Base-by-base conservation (phyloP, 192 early-diverging fungal genomes). In the Backusella tuberculispora region DNA sequence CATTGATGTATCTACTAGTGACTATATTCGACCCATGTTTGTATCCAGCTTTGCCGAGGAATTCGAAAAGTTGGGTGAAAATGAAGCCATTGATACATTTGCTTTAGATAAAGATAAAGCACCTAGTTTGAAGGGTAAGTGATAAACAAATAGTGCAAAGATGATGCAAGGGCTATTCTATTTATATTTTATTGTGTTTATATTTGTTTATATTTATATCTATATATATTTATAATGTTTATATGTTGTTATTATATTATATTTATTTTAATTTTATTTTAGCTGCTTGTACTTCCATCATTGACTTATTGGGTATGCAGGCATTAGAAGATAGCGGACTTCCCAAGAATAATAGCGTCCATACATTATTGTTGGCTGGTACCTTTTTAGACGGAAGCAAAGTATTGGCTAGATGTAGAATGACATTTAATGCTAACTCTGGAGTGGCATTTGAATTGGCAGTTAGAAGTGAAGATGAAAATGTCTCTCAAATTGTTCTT, bases 401-500 rank as follows among this genome's bases (percentile, higher is more conserved):
- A 71, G 90, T 91, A 6, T 76, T 97, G 21, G 93, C 90, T 6
- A 87, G 94, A 69, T 92, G 90, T 80, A 86, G 96, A 26, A 96
- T 98, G 95, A 94, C 94, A 29, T 93, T 89, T 72, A 91, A 90
- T 65, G 89, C 90, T 44, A 83, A 89, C 29, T 83, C 90, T 7
- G 97, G 96, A 2, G 96, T 99, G 15, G 95, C 95, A 7, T 88
- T 99, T 87, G 95, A 99, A 81, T 79, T 99, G 60, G 90, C 91
- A 0, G 93, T 94, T 47, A 90, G 96, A 76, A 90, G 91, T 78
- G 81, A 85, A 66, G 88, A 91, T 71, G 79, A 77, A 17, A 83
- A 85, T 26, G 85, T 96, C 46, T 89, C 89, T 70, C 87, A 91
- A 82, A 85, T 88, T 67, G 86, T 99, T 65, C 92, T 93, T 65